Percentiles rank a stretch among this genome's conserved stretches.
These are phyloP conservation scores for Dianthus caryophyllus DNA, from an alignment of 148 eudicot species.

Conservation along the genomic window DNA sequence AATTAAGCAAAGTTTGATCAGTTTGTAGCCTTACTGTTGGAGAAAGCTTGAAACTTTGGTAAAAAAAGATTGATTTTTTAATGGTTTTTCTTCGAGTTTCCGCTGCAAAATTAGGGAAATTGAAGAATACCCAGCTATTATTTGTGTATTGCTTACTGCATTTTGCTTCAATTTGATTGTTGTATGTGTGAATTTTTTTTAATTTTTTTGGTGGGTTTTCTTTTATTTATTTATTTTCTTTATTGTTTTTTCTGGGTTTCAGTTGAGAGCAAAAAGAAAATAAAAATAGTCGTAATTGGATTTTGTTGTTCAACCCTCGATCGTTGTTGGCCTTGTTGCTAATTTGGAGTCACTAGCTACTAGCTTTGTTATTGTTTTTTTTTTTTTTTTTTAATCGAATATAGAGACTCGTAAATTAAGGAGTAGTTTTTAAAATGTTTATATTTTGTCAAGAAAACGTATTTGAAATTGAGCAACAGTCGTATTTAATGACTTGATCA, in stretches of 20 bases:
- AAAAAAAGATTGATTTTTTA: conserved; percentile 5
- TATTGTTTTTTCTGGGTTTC: neutral
- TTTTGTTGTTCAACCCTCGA: neutral
- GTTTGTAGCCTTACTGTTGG: conserved; percentile 26
- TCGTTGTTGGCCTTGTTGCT: too few species aligned
- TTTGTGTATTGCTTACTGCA: conserved; percentile 17
- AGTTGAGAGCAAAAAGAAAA: neutral
- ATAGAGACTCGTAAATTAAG: too few species aligned
- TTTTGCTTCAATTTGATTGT: conserved; percentile 19
- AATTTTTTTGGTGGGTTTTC: conserved; percentile 14
- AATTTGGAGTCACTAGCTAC: neutral
- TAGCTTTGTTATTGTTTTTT: too few species aligned
- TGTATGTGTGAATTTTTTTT: neutral
- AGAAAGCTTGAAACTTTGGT: conserved; percentile 19
- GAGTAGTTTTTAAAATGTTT: too few species aligned
- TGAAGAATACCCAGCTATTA: conserved; percentile 13
- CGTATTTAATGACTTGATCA: too few species aligned
- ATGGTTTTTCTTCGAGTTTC: conserved; percentile 10
- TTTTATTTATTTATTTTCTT: conserved; percentile 17
- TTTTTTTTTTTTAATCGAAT: too few species aligned
- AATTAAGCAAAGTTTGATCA: conserved; percentile 20
- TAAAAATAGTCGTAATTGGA: neutral
- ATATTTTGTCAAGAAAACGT: too few species aligned
- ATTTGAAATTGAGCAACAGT: too few species aligned
- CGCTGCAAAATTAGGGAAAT: conserved; percentile 18